Base-by-base conservation (phyloP, 257 asterid species). In the Verbena officinalis region DNA sequence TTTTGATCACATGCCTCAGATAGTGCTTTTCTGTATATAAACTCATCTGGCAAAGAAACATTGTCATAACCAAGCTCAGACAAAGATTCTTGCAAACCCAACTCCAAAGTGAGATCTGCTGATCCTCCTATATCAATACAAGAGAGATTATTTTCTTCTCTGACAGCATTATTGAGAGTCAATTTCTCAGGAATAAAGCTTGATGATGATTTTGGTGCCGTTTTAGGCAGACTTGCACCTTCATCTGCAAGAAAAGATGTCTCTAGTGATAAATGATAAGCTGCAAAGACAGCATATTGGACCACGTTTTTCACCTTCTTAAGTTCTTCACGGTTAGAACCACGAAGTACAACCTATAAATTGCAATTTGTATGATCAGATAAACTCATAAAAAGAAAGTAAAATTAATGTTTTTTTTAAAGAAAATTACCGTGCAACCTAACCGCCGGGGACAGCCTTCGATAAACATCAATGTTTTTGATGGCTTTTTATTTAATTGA, bases 401-500 rank as follows among this genome's bases (percentile, higher is more conserved):
- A 6, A 34, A 9, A 57, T 55, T 4, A 36, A 54, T 27, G 22
- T 16, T 23, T 27, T 27, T 5, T 27, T 27, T 27, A 14, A 46
- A 24, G 52, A 69, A 45, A 23, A 59, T 0, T 86, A 94, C 99
- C 95, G 99, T 94, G 96, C 99, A 90, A 63, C 97, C 96, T 71
- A 94, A 73, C 67, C 96, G 96, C 81, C 95, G 78, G 7, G 95
- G 89, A 77, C 99, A 94, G 42, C 99, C 99, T 77, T 89, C 96
- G 51, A 94, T 85, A 78, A 78, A 88, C 99, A 94, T 94, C 78
- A 94, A 77, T 5, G 99, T 94, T 77, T 88, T 90, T 19, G 80
- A 74, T 38, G 95, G 96, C 76, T 80, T 94, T 68, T 73, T 86
- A 77, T 86, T 88, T 56, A 80, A 74, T 75, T 84, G 97, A 76